phyloP scores from a whole-genome alignment of 805 yeast genomes.

The Debaryomyces castellii region DNA sequence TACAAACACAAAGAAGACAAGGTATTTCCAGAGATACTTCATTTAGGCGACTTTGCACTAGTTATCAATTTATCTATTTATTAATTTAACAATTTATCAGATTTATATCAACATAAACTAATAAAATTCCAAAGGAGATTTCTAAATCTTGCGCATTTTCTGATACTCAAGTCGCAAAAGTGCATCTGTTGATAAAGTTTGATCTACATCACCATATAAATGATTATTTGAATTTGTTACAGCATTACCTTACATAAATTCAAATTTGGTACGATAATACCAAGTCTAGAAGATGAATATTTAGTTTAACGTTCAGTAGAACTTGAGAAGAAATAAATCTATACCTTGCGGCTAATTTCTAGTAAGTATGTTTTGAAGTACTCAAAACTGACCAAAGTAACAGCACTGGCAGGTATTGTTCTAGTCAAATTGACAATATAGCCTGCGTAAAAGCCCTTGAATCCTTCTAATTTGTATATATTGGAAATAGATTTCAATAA shows the following conservation, averaged over 20 bases:
- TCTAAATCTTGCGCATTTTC: neutral
- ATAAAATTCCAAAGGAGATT: no score
- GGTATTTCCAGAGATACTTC: neutral
- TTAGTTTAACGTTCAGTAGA: neutral
- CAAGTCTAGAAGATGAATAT: neutral
- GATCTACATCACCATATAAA: neutral
- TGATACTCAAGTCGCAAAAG: no score
- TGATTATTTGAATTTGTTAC: no score
- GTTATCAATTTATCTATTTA: neutral
- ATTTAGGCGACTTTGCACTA: neutral
- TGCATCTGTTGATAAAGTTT: neutral
- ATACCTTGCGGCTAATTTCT: constrained; percentile 25
- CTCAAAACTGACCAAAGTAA: constrained; percentile 92
- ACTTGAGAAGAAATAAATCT: constrained; percentile 1
- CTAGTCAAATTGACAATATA: constrained; percentile 80
- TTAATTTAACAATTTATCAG: no score
- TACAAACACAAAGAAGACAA: neutral
- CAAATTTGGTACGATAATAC: neutral
- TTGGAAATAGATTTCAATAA: constrained; percentile 33
- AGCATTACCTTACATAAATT: no score
- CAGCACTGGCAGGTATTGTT: constrained; percentile 93
- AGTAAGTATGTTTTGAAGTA: constrained; percentile 60
- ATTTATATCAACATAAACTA: no score
- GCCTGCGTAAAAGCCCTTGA: constrained; percentile 85
- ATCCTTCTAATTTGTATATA: constrained; percentile 66